Evolutionary conservation across 768 basidiomycete species (phyloP).

Genomic region (Suillus alpinus): DNA sequence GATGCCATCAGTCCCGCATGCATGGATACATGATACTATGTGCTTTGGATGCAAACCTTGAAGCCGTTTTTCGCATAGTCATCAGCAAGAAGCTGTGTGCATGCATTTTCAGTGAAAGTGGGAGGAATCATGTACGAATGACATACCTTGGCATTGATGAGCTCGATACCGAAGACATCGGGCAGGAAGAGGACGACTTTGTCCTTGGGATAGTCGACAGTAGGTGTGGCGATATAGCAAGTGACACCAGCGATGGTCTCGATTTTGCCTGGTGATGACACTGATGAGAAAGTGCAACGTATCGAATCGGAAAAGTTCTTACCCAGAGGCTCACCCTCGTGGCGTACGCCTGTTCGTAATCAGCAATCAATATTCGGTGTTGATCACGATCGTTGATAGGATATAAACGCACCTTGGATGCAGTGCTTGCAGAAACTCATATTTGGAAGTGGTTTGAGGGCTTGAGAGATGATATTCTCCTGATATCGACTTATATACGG

Average conservation of each 20-base stretch:
- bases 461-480: not conserved
- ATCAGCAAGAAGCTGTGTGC: constrained; percentile 29
- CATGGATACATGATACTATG: too few relatives aligned
- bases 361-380: not conserved
- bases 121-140: not conserved
- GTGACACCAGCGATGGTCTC: constrained; percentile 46
- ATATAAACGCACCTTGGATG: constrained; percentile 40
- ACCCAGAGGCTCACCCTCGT: constrained; percentile 50
- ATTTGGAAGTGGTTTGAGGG: not conserved
- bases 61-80: constrained; percentile 41
- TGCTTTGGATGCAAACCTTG: constrained; percentile 16
- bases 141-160: constrained; percentile 44
- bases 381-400: not conserved
- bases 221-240: constrained; percentile 54
- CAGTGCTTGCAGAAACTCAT: constrained; percentile 62
- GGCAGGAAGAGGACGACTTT: constrained; percentile 55
- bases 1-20: not conserved
- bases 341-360: constrained; percentile 40
- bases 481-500: not conserved
- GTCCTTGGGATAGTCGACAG: constrained; percentile 46
- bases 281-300: not conserved
- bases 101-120: not conserved
- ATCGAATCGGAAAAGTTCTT: not conserved
- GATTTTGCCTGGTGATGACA: constrained; percentile 40
- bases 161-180: constrained; percentile 50